Conservation (phyloP, 257 asterid species). For the Scutellaria galericulata region DNA sequence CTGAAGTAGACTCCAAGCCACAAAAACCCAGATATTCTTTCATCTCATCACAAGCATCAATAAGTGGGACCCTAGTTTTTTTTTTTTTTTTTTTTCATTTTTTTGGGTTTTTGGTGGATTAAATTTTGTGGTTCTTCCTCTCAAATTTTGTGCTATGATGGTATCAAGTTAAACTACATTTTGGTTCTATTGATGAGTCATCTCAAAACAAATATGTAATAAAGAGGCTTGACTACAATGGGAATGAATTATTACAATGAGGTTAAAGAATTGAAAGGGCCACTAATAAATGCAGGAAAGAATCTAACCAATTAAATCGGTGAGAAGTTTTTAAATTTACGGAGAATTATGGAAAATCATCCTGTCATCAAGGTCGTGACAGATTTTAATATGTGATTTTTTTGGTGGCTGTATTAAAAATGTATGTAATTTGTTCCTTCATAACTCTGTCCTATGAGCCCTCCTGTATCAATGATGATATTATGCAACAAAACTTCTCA, state of each 20-base stretch:
- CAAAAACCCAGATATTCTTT: constrained; percentile 22
- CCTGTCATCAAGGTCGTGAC: no score
- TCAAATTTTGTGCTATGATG: background rate
- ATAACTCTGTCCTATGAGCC: no score
- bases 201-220: constrained; percentile 18
- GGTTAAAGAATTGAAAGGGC: constrained; percentile 8
- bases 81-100: background rate
- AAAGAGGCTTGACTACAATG: background rate
- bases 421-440: no score
- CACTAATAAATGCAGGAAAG: background rate
- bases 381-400: no score
- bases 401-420: no score
- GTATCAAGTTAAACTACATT: background rate
- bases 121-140: background rate
- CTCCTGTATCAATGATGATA: no score
- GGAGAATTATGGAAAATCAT: no score
- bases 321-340: no score
- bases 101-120: background rate
- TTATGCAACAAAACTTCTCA: no score
- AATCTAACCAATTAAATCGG: no score
- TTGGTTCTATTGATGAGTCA: constrained; percentile 9
- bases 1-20: constrained; percentile 25
- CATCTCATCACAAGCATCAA: constrained; percentile 22
- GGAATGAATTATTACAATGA: background rate
- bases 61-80: background rate